Evolutionary conservation across 2,329 filamentous ascomycete species (phyloP).

Genomic region (Chrysoporthe puriensis): DNA sequence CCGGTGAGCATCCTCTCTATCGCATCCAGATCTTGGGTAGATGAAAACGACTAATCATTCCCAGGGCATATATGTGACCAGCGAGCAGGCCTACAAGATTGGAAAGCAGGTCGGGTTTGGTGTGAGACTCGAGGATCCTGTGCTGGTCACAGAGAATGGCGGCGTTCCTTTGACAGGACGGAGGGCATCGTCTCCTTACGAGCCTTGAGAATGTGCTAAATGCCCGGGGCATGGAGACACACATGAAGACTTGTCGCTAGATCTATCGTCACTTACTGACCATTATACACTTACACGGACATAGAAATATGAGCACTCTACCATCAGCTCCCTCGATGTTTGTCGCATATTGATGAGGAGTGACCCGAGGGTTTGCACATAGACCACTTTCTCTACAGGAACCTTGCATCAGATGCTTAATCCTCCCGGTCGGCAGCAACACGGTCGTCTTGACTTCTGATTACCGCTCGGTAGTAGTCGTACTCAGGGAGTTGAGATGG

Average conservation of each 20-base stretch:
- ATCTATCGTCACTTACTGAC: too few species aligned
- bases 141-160: constrained; percentile 35
- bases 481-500: too few species aligned
- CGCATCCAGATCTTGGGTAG: neutral
- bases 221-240: neutral
- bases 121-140: constrained; percentile 37
- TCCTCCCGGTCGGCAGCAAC: too few species aligned
- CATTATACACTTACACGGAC: neutral
- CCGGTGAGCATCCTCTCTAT: constrained; percentile 31
- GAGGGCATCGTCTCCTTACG: constrained; percentile 36
- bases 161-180: constrained; percentile 35
- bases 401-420: too few species aligned
- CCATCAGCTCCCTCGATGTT: too few species aligned
- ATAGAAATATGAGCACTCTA: neutral
- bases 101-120: constrained; percentile 35
- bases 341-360: too few species aligned
- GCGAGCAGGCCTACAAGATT: constrained; percentile 35
- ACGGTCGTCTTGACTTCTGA: too few species aligned
- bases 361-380: too few species aligned
- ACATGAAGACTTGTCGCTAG: neutral
- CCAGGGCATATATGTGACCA: constrained; percentile 38
- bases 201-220: constrained; percentile 28
- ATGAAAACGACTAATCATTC: neutral
- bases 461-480: too few species aligned
- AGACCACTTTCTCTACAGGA: too few species aligned